Conservation (phyloP, 2,329 filamentous ascomycete genomes). For the Mariannaea sp. region DNA sequence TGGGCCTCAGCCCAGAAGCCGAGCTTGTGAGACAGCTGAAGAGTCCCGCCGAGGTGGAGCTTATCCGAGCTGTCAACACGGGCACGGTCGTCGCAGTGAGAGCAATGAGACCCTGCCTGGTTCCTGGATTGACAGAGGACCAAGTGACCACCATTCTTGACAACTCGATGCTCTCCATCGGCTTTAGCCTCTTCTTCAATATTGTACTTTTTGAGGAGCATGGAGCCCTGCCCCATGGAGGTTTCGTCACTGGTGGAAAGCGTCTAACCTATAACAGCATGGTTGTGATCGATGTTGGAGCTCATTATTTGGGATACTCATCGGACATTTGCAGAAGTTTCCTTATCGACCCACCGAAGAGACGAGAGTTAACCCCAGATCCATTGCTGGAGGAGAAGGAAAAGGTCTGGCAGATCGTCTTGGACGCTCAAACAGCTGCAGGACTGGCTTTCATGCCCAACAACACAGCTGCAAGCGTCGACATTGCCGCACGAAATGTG, state of each 20-base stretch:
- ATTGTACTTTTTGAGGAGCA: slow-evolving; percentile 66
- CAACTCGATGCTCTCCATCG: slow-evolving; percentile 56
- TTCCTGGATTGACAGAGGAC: slow-evolving; percentile 60
- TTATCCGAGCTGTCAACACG: slow-evolving; percentile 65
- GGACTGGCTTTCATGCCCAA: slow-evolving; percentile 55
- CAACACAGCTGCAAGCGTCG: slow-evolving; percentile 61
- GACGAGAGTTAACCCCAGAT: slow-evolving; percentile 13
- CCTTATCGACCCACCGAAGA: slow-evolving; percentile 49
- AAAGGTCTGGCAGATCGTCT: slow-evolving; percentile 62
- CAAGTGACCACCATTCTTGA: slow-evolving; percentile 62
- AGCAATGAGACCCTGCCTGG: slow-evolving; percentile 60
- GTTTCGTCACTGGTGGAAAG: slow-evolving; percentile 56
- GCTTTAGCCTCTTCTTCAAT: slow-evolving; percentile 64
- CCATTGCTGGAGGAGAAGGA: slow-evolving; percentile 54
- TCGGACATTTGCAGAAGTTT: slow-evolving; percentile 69
- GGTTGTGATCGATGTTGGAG: slow-evolving; percentile 66
- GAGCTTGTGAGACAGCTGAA: slow-evolving; percentile 65
- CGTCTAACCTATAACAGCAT: slow-evolving; percentile 59
- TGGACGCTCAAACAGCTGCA: slow-evolving; percentile 65
- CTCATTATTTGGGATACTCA: slow-evolving; percentile 65
- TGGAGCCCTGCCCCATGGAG: slow-evolving; percentile 58
- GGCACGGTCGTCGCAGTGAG: slow-evolving; percentile 65
- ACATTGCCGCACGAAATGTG: slow-evolving; percentile 62
- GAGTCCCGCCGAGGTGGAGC: slow-evolving; percentile 58
- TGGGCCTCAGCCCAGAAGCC: slow-evolving; percentile 58